A percentile compares a stretch with the other conserved stretches of the same genome.
Evolutionary conservation across 495 filamentous ascomycete genomes (phyloP).

Genomic region (Tuber melanosporum): DNA sequence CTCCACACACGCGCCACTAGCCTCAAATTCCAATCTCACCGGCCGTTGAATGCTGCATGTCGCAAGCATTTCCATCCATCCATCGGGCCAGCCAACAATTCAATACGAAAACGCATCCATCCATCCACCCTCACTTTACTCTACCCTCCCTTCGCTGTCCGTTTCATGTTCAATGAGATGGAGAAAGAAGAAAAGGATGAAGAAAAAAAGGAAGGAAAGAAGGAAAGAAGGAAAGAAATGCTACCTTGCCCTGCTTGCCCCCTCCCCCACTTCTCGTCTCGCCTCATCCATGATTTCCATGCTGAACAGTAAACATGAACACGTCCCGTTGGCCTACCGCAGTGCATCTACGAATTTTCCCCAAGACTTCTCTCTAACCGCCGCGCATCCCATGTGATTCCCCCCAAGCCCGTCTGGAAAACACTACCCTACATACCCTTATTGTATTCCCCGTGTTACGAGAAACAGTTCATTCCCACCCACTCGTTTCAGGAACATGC

Average conservation of each 20-base stretch:
- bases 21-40: background rate
- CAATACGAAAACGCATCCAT: background rate
- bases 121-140: background rate
- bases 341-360: background rate
- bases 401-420: background rate
- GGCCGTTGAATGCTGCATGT: background rate
- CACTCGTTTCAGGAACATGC: conserved; percentile 2
- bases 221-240: background rate
- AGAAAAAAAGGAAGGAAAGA: background rate
- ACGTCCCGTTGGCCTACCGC: background rate
- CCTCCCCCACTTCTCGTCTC: background rate
- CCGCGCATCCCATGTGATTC: background rate
- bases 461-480: conserved; percentile 1
- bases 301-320: background rate
- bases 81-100: background rate
- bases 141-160: background rate
- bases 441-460: background rate
- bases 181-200: background rate
- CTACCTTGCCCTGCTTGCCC: background rate
- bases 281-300: background rate
- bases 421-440: background rate
- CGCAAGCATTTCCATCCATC: background rate
- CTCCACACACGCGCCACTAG: background rate
- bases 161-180: conserved; percentile 4
- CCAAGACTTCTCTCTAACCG: background rate